Percentiles rank a stretch among this genome's conserved stretches.
phyloP scores from a whole-genome alignment of 768 basidiomycete genomes.

The Leccinum fibrillosum region DNA sequence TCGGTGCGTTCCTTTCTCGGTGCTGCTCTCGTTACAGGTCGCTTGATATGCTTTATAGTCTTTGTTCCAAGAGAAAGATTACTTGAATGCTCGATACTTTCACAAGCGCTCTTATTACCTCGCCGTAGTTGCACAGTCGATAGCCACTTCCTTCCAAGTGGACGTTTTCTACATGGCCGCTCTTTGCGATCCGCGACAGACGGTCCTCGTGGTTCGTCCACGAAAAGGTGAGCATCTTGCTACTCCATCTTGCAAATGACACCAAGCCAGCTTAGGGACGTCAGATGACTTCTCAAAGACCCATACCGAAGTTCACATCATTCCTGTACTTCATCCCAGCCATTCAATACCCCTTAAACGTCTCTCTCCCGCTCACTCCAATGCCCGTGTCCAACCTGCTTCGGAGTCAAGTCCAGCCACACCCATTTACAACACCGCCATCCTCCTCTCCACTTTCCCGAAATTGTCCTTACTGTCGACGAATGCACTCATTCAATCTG shows the following conservation, averaged over 20 bases:
- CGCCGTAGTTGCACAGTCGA: conserved; percentile 65
- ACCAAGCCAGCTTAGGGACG: conserved; percentile 37
- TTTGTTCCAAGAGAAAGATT: conserved; percentile 96
- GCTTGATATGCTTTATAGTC: conserved; percentile 34
- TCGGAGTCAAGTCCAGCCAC: conserved; percentile 44
- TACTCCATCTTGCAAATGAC: conserved; percentile 20
- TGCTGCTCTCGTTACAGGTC: not conserved
- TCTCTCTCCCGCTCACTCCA: conserved; percentile 73
- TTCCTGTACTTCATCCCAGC: conserved; percentile 57
- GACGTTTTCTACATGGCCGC: conserved; percentile 61
- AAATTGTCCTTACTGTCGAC: conserved; percentile 39
- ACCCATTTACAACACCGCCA: conserved; percentile 74
- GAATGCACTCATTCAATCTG: conserved; percentile 47
- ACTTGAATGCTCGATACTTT: conserved; percentile 84
- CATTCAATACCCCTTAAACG: conserved; percentile 65
- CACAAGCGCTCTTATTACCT: conserved; percentile 92
- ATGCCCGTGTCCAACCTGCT: conserved; percentile 45
- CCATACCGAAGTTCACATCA: conserved; percentile 68
- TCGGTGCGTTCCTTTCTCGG: conserved; percentile 43
- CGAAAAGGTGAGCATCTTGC: conserved; percentile 42
- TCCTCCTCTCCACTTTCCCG: conserved; percentile 47
- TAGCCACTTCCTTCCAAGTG: conserved; percentile 48
- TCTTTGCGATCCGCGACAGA: conserved; percentile 59
- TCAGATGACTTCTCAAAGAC: conserved; percentile 63
- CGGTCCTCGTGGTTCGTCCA: conserved; percentile 60